These are phyloP conservation scores for Salix koriyanagi DNA, from an alignment of 345 rosid species.

Conservation along the genomic window DNA sequence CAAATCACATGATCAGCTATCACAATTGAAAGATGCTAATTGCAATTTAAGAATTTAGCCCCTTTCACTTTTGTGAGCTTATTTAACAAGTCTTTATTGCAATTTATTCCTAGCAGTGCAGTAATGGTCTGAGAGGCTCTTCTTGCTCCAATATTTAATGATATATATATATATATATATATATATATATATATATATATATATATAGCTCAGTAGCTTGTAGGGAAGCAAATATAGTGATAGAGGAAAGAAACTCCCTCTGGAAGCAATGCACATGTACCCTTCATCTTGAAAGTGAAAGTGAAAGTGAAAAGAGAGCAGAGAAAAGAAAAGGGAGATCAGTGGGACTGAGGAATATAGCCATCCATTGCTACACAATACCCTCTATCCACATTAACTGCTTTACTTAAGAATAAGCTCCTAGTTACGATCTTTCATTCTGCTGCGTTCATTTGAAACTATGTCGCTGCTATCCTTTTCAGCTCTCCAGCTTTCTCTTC, in stretches of 20 bases:
- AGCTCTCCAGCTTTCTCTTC: slow-evolving; percentile 14
- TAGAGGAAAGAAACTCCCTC: slow-evolving; percentile 34
- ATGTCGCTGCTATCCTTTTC: slow-evolving; percentile 30
- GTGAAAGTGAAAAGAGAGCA: slow-evolving; percentile 17
- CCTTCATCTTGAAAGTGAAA: slow-evolving; percentile 20
- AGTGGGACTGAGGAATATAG: neutral
- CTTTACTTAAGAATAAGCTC: neutral
- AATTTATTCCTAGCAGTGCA: no score
- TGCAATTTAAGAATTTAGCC: neutral
- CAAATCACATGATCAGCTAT: slow-evolving; percentile 15
- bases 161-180: no score
- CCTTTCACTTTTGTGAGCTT: neutral
- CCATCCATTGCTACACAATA: slow-evolving; percentile 4
- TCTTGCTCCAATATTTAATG: neutral
- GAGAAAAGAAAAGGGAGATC: slow-evolving; percentile 9
- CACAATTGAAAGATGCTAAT: neutral
- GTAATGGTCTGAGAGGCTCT: neutral
- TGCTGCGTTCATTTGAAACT: neutral
- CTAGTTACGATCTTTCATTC: neutral
- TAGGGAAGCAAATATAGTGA: neutral
- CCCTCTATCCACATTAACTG: neutral
- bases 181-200: no score
- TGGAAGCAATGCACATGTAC: slow-evolving; percentile 62
- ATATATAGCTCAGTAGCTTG: no score
- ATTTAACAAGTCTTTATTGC: neutral